Conservation (phyloP, 2,329 filamentous ascomycete species). For the Mycosphaerelloides madeirae region DNA sequence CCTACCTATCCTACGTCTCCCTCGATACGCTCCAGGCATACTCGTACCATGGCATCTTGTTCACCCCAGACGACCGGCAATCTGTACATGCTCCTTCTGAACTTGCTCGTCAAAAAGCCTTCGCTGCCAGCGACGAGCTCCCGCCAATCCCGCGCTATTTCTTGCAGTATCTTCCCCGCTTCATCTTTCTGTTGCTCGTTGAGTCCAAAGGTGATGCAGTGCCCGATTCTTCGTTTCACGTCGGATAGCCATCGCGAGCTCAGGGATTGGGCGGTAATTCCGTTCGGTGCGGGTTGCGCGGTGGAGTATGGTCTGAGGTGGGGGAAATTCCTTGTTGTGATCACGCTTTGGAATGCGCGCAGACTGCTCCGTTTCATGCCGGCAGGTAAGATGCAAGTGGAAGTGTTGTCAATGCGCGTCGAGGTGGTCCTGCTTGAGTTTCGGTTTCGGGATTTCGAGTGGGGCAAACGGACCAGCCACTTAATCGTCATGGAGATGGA, state of each 20-base stretch:
- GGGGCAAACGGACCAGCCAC: too few relatives aligned
- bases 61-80: slow-evolving; percentile 78
- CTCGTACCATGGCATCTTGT: slow-evolving; percentile 57
- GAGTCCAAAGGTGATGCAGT: slow-evolving; percentile 71
- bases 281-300: slow-evolving; percentile 5
- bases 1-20: slow-evolving; percentile 8
- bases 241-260: slow-evolving; percentile 66
- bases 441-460: too few relatives aligned
- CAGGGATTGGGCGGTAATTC: slow-evolving; percentile 28
- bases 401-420: too few relatives aligned
- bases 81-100: slow-evolving; percentile 58
- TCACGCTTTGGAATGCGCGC: too few relatives aligned
- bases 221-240: slow-evolving; percentile 62
- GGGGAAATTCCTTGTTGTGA: too few relatives aligned
- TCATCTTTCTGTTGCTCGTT: slow-evolving; percentile 52
- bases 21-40: neutral
- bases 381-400: too few relatives aligned
- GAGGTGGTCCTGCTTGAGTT: too few relatives aligned
- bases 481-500: too few relatives aligned
- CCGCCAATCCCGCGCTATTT: slow-evolving; percentile 64
- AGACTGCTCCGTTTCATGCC: too few relatives aligned
- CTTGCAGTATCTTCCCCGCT: slow-evolving; percentile 56
- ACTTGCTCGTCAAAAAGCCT: slow-evolving; percentile 64
- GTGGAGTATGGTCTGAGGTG: slow-evolving; percentile 7
- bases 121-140: slow-evolving; percentile 68